Evolutionary conservation across 495 filamentous ascomycete genomes (phyloP).

Genomic region (Delitschia confertaspora): DNA sequence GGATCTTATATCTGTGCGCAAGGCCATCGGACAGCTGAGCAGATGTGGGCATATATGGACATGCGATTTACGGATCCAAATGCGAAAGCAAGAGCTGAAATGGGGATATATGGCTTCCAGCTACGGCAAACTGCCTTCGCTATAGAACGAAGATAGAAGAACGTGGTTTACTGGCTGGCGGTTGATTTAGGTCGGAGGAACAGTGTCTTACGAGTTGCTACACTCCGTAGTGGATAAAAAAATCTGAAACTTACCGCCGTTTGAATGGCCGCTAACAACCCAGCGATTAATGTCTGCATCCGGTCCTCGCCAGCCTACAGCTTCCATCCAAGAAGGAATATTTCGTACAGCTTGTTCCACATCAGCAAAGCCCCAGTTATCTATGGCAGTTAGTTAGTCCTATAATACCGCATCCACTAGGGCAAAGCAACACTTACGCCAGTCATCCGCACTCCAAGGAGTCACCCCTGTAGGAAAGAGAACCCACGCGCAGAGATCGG

Average conservation of each 20-base stretch:
- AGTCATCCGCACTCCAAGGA: slow-evolving; percentile 55
- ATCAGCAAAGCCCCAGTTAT: slow-evolving; percentile 51
- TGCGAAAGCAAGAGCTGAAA: no score
- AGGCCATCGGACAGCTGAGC: no score
- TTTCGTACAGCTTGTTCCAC: slow-evolving; percentile 45
- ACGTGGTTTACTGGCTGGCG: no score
- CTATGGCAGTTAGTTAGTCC: slow-evolving; percentile 30
- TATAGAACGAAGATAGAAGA: no score
- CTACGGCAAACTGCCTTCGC: no score
- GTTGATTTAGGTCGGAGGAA: no score
- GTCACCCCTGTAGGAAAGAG: slow-evolving; percentile 53
- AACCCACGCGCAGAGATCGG: slow-evolving; percentile 48
- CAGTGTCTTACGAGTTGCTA: not conserved
- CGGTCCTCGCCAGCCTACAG: slow-evolving; percentile 41
- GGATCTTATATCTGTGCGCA: no score
- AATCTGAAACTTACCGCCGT: slow-evolving; percentile 43
- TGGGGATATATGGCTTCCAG: no score
- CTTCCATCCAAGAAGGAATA: slow-evolving; percentile 45
- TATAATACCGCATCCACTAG: not conserved
- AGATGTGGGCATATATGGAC: no score
- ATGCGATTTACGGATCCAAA: no score
- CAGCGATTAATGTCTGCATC: slow-evolving; percentile 41
- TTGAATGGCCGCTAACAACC: slow-evolving; percentile 52
- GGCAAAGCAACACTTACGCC: slow-evolving; percentile 40
- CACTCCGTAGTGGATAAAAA: not conserved